These are phyloP conservation scores for Trapa incisa DNA, from an alignment of 345 rosid species.

Conservation along the genomic window DNA sequence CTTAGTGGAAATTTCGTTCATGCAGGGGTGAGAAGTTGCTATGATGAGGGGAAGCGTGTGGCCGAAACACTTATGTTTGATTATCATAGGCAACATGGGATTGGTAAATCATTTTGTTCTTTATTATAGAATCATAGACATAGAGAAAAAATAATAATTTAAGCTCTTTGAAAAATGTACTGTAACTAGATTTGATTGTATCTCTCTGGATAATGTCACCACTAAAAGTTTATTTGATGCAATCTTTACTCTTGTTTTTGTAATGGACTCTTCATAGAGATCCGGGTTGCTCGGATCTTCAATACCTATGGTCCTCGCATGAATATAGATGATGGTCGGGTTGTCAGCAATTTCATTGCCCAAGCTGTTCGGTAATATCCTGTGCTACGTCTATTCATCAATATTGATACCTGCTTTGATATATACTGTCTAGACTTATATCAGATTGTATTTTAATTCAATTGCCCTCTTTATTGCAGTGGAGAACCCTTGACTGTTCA, in stretches of 20 bases:
- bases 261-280: conserved; percentile 26
- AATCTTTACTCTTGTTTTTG: background rate
- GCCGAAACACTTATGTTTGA: conserved; percentile 95
- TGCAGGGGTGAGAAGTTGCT: conserved; percentile 86
- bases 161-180: background rate
- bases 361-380: conserved; percentile 68
- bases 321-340: conserved; percentile 96
- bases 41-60: conserved; percentile 90
- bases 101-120: conserved; percentile 30
- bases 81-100: conserved; percentile 88
- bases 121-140: background rate
- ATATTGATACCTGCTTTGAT: too few species aligned
- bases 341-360: conserved; percentile 93
- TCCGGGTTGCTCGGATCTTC: conserved; percentile 81
- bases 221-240: background rate
- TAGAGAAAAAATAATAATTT: background rate
- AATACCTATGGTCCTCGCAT: conserved; percentile 96
- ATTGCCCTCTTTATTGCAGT: conserved; percentile 20
- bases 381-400: background rate
- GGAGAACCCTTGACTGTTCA: conserved; percentile 85
- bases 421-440: too few species aligned
- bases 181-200: background rate
- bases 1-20: background rate
- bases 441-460: background rate
- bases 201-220: background rate